A percentile compares a stretch with the other conserved stretches of the same genome.
These are phyloP conservation scores for Auricularia sp. DNA, from an alignment of 768 basidiomycete genomes.

Conservation along the genomic window DNA sequence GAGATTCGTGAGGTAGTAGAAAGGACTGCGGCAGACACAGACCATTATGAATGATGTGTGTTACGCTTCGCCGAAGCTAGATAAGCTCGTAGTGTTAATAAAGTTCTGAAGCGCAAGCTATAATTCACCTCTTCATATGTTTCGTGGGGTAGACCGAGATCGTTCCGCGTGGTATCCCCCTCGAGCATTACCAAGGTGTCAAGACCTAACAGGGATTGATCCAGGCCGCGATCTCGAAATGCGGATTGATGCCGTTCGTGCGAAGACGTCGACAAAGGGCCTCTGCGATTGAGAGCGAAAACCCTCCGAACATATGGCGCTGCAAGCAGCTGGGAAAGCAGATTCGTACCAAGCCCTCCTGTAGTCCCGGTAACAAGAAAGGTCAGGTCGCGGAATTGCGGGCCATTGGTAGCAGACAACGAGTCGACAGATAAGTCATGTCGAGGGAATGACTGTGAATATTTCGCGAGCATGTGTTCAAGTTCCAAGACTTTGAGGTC, in stretches of 20 bases:
- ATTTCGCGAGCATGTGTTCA: slow-evolving; percentile 32
- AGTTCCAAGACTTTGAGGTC: slow-evolving; percentile 16
- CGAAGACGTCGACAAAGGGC: neutral
- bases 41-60: neutral
- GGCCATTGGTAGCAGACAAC: too few relatives aligned
- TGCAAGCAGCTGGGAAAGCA: neutral
- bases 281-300: neutral
- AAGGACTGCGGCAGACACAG: neutral
- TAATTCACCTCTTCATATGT: slow-evolving; percentile 26
- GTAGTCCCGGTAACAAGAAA: neutral
- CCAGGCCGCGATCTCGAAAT: neutral
- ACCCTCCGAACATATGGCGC: neutral
- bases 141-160: slow-evolving; percentile 9
- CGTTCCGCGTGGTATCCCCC: slow-evolving; percentile 17
- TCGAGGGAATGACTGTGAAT: slow-evolving; percentile 17
- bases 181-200: neutral
- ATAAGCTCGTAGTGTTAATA: neutral
- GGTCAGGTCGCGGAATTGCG: neutral
- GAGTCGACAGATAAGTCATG: neutral
- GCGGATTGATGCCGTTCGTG: neutral
- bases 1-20: neutral
- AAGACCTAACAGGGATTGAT: neutral
- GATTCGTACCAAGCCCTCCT: neutral
- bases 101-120: slow-evolving; percentile 14
- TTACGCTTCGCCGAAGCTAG: neutral